Percentiles rank a stretch among this genome's conserved stretches.
phyloP scores from a whole-genome alignment of 106 monocot genomes.

The Dioscorea alata region DNA sequence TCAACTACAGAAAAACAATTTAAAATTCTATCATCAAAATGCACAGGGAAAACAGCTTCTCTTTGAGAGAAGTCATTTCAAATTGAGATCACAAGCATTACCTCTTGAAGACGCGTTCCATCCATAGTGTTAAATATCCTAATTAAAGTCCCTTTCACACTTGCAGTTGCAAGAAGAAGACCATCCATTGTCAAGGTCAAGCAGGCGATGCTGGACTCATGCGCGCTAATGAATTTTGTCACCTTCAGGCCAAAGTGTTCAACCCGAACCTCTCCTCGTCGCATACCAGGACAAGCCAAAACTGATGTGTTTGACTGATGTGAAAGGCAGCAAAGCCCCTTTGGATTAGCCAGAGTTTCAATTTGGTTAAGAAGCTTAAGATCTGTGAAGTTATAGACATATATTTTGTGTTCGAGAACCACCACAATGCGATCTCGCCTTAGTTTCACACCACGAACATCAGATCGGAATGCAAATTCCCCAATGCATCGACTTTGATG shows the following conservation, averaged over 20 bases:
- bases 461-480: slow-evolving; percentile 82
- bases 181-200: slow-evolving; percentile 82
- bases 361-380: slow-evolving; percentile 90
- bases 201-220: slow-evolving; percentile 79
- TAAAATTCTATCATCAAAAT: neutral
- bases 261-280: slow-evolving; percentile 64
- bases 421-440: slow-evolving; percentile 71
- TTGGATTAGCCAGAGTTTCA: slow-evolving; percentile 76
- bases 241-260: slow-evolving; percentile 91
- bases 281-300: slow-evolving; percentile 73
- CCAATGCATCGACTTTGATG: slow-evolving; percentile 78
- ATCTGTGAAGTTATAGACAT: slow-evolving; percentile 76
- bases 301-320: slow-evolving; percentile 72
- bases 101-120: slow-evolving; percentile 90
- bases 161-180: slow-evolving; percentile 89
- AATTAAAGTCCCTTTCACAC: slow-evolving; percentile 77
- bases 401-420: slow-evolving; percentile 84
- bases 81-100: slow-evolving; percentile 10
- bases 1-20: no score
- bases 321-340: slow-evolving; percentile 84
- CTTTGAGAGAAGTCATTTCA: no score
- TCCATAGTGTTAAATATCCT: slow-evolving; percentile 98
- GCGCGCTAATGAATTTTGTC: slow-evolving; percentile 74
- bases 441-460: slow-evolving; percentile 70
- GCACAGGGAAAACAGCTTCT: no score